phyloP scores from a whole-genome alignment of 163 green algal species.

The Chloromonas sp. region DNA sequence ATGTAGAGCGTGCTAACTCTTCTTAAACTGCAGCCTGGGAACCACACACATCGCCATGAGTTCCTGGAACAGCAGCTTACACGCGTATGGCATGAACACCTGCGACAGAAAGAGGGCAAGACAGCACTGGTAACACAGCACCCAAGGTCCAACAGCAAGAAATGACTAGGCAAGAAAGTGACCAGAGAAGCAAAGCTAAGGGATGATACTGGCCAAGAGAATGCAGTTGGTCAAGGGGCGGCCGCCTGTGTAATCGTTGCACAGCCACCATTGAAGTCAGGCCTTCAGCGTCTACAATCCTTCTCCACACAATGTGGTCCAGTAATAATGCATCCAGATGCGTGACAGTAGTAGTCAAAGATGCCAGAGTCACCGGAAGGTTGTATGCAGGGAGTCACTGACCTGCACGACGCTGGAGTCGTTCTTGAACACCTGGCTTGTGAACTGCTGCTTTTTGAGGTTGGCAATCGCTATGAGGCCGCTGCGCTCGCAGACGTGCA shows the following conservation, averaged over 20 bases:
- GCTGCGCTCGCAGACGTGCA: slow-evolving; percentile 85
- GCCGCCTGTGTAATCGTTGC: too few species aligned
- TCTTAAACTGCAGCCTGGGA: slow-evolving; percentile 57
- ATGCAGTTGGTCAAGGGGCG: too few species aligned
- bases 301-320: too few species aligned
- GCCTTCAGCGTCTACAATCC: too few species aligned
- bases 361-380: too few species aligned
- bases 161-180: neutral
- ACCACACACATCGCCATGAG: slow-evolving; percentile 84
- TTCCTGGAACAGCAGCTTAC: slow-evolving; percentile 94
- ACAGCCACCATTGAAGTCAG: too few species aligned
- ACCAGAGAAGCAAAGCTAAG: neutral
- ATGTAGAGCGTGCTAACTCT: neutral
- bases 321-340: too few species aligned
- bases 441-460: slow-evolving; percentile 91
- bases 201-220: too few species aligned
- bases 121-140: neutral
- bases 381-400: too few species aligned
- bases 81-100: slow-evolving; percentile 87
- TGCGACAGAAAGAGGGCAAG: slow-evolving; percentile 14
- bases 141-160: neutral
- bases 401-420: slow-evolving; percentile 70
- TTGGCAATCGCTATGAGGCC: slow-evolving; percentile 89
- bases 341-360: too few species aligned
- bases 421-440: slow-evolving; percentile 81